Base-by-base conservation (phyloP, 2,329 filamentous ascomycete genomes). In the Pleoardoris graminearum region DNA sequence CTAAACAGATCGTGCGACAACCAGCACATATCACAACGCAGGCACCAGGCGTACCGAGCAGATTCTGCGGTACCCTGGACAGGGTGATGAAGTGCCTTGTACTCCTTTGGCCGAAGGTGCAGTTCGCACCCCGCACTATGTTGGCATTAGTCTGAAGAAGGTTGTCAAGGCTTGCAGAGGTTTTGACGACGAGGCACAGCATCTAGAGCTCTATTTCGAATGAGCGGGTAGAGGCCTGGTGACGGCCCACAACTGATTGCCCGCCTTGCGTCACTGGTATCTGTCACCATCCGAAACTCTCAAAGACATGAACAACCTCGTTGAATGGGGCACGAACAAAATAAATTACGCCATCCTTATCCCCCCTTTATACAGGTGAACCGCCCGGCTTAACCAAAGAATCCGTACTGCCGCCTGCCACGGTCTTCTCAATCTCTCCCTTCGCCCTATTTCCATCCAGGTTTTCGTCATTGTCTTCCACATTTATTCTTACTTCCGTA, bases 151-250 rank as follows among this genome's bases (percentile, higher is more conserved):
- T 23, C 75, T 89, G 12, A 88, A 89, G 65, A 87, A 86, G 60
- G 77, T 90, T 1, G 85, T 90, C 69, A 88, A 89, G 58, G 74
- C 83, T 53, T 90, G 87, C 53, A 87, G 86, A 2, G 87, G 86
- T 0, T 71, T 88, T 1, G 66, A 74, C 21, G 72, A 77, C 0
- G 74, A 76, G 1, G 84, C 77, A 0, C 81, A 83, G 52, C 85
- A 90, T 57, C 69, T 90, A 11, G 86, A 90, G 59, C 80, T 90
- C 43, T 85, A 83, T n/a, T n/a, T n/a, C n/a, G n/a, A n/a, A n/a
- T n/a, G n/a, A n/a, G n/a, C n/a, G n/a, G n/a, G n/a, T n/a, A n/a
- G n/a, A n/a, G n/a, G n/a, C n/a, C n/a, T n/a, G n/a, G n/a, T n/a
- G n/a, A n/a, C n/a, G n/a, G n/a, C n/a, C n/a, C n/a, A n/a, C n/a